Conservation (phyloP, 306 rosid species). For the Citrullus colocynthis region DNA sequence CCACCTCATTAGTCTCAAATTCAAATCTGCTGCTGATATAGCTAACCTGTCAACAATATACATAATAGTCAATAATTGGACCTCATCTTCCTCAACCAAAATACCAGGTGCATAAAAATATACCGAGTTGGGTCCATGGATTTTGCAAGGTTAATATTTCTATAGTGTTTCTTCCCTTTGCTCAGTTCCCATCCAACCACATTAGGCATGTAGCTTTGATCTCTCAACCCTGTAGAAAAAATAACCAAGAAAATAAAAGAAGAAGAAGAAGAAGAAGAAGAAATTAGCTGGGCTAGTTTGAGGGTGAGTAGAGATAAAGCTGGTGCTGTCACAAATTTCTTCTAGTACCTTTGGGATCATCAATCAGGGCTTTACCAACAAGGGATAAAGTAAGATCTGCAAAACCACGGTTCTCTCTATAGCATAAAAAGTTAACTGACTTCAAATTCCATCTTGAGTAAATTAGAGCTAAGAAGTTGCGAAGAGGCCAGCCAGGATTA, state of each 20-base stretch:
- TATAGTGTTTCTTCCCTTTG: slow-evolving; percentile 51
- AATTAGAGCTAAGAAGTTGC: slow-evolving; percentile 80
- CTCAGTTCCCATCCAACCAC: slow-evolving; percentile 91
- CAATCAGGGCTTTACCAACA: slow-evolving; percentile 66
- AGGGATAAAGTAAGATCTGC: slow-evolving; percentile 76
- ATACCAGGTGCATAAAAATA: neutral
- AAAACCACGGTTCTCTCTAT: slow-evolving; percentile 88
- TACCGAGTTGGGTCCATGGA: slow-evolving; percentile 96
- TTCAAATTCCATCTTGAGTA: slow-evolving; percentile 66
- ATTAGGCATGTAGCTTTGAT: slow-evolving; percentile 30
- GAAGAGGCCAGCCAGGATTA: slow-evolving; percentile 95
- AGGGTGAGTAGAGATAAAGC: slow-evolving; percentile 10
- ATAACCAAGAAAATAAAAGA: neutral
- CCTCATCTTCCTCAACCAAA: neutral
- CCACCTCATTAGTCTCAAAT: slow-evolving; percentile 97
- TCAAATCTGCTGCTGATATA: slow-evolving; percentile 93
- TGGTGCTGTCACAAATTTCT: slow-evolving; percentile 14
- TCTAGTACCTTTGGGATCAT: slow-evolving; percentile 49
- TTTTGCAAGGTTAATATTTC: slow-evolving; percentile 76
- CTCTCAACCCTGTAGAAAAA: slow-evolving; percentile 40
- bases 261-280: slow-evolving; percentile 8
- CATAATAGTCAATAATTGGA: slow-evolving; percentile 9
- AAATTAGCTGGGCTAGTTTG: slow-evolving; percentile 12
- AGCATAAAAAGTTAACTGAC: slow-evolving; percentile 62
- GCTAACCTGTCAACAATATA: slow-evolving; percentile 62